Base-by-base conservation (phyloP, 352 stramenopile species). In the Pythium sp. region DNA sequence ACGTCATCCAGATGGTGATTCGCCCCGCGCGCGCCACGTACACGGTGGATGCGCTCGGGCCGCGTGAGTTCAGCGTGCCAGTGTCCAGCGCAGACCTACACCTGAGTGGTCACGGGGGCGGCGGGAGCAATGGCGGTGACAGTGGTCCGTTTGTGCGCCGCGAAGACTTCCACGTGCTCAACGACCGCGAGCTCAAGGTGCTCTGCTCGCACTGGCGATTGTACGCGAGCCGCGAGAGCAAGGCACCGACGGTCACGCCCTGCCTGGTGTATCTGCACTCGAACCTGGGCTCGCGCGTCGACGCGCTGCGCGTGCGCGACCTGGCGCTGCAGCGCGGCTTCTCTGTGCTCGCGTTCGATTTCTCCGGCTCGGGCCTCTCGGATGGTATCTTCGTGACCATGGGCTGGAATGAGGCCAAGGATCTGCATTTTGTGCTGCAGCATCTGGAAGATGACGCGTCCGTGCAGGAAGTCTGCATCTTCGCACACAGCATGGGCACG, bases 321-420 rank as follows among this genome's bases (percentile, higher is more conserved):
- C 61, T 79, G 12, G 85, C 84, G 8, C 66, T 96, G 9, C 62
- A 65, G n/a, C 75, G 86, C 2, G 86, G 87, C 56, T 90, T 94
- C 51, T 93, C 87, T 8, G 81, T 96, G 54, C 65, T 93, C 36
- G 79, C 87, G 3, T 95, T 96, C 62, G 89, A 96, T 74, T 94
- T 79, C 62, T 91, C 80, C 26, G 89, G 89, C 60, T 95, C 87
- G 5, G 89, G 87, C 0, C 66, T 83, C 14, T 92, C 81, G 28
- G 89, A 94, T 63, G 89, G 87, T 36, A 79, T 93, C 47, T 95
- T 92, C 71, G 87, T 96, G 64, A 96, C 87, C 5, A 90, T 93
- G 79, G 89, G 89, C 47, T 95, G 84, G 84, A 93, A 93, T 71
- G 89, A 95, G 62, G 73, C 78, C 18, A 72, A 82, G 54, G 89